Evolutionary conservation across 2,329 filamentous ascomycete species (phyloP).

Genomic region (Blastomyces parvus): DNA sequence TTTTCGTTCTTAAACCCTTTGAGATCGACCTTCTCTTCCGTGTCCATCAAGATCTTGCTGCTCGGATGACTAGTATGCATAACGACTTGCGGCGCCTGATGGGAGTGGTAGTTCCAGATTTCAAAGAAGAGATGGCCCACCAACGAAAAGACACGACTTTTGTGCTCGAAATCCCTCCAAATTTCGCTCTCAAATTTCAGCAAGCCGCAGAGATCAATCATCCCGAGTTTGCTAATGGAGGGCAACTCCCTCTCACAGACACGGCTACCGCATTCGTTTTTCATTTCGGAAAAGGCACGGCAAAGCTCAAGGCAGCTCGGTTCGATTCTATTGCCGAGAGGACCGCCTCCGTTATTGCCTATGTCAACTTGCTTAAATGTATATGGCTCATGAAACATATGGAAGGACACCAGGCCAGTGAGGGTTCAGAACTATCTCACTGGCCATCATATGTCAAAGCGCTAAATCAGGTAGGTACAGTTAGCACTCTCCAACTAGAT

Average conservation of each 20-base stretch:
- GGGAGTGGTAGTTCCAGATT: conserved; percentile 6
- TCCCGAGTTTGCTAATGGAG: neutral
- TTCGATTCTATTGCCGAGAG: neutral
- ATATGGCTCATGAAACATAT: conserved; percentile 6
- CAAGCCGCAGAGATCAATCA: conserved; percentile 5
- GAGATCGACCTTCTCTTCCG: conserved; percentile 6
- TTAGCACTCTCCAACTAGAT: neutral
- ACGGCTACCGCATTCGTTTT: conserved; percentile 4
- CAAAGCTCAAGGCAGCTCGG: neutral
- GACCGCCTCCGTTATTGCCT: neutral
- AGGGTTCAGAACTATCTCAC: neutral
- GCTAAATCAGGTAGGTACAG: neutral
- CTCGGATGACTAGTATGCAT: conserved; percentile 5
- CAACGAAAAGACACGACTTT: neutral
- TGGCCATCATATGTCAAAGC: conserved; percentile 8
- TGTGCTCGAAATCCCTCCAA: neutral
- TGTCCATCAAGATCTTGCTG: conserved; percentile 4
- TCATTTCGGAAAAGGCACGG: conserved; percentile 1
- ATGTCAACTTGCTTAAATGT: conserved; percentile 6
- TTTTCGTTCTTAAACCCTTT: conserved; percentile 7
- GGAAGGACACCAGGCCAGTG: neutral
- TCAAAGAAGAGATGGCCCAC: conserved; percentile 6
- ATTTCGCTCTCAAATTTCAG: conserved; percentile 3
- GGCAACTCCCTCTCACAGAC: neutral
- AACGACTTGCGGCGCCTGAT: conserved; percentile 6